A percentile compares a stretch with the other conserved stretches of the same genome.
Evolutionary conservation across 1,284 basidiomycete species (phyloP).

Genomic region (Ganoderma sp.): DNA sequence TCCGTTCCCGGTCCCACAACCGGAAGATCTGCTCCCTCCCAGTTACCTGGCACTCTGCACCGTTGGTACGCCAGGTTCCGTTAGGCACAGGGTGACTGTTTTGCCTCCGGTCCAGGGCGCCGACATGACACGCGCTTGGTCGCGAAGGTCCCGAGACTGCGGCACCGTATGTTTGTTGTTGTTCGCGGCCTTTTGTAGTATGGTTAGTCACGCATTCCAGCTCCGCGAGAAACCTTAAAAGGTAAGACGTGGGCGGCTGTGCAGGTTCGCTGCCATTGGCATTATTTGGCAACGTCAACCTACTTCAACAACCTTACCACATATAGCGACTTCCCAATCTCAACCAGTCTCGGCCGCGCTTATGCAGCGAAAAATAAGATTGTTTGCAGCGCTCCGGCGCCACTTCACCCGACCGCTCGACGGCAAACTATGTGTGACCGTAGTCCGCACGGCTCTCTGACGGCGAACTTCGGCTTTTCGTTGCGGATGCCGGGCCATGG

Average conservation of each 20-base stretch:
- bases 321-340: neutral
- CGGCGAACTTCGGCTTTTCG: neutral
- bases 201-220: constrained; percentile 3
- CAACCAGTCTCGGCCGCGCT: neutral
- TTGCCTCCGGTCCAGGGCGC: neutral
- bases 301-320: neutral
- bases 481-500: neutral
- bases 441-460: neutral
- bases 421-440: neutral
- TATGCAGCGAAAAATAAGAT: neutral
- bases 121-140: neutral
- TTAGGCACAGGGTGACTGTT: neutral
- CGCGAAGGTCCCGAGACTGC: neutral
- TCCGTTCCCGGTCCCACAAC: neutral
- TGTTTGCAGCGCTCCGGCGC: neutral
- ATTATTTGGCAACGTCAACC: neutral
- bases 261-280: neutral
- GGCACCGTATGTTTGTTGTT: neutral
- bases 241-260: constrained; percentile 3
- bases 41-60: neutral
- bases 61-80: neutral
- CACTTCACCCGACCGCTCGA: neutral
- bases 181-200: constrained; percentile 7
- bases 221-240: constrained; percentile 3
- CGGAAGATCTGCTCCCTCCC: neutral